These are phyloP conservation scores for Pisolithus thermaeus DNA, from an alignment of 1,284 basidiomycete genomes.

Conservation along the genomic window DNA sequence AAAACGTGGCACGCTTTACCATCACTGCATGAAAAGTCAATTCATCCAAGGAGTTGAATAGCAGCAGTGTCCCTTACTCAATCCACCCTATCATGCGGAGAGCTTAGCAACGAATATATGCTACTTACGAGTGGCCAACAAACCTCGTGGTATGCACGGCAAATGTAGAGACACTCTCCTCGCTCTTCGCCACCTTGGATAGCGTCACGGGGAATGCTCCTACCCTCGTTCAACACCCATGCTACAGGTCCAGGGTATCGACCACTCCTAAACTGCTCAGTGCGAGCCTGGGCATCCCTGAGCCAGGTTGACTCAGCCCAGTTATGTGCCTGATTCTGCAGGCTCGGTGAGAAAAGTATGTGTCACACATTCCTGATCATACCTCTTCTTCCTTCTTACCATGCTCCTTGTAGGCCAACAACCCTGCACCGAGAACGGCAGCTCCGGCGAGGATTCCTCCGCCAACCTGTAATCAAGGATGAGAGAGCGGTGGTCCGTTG, in stretches of 20 bases:
- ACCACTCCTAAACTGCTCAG: slow-evolving; percentile 45
- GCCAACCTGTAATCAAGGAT: slow-evolving; percentile 43
- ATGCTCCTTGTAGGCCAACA: slow-evolving; percentile 49
- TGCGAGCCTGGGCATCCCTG: slow-evolving; percentile 49
- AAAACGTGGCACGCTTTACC: slow-evolving; percentile 58
- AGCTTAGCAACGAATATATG: slow-evolving; percentile 8
- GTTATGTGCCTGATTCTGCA: slow-evolving; percentile 44
- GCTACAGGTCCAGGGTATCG: slow-evolving; percentile 40
- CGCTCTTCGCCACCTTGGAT: slow-evolving; percentile 53
- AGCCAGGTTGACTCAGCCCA: slow-evolving; percentile 55
- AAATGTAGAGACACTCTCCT: slow-evolving; percentile 48
- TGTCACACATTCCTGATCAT: slow-evolving; percentile 5
- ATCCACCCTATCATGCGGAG: slow-evolving; percentile 37
- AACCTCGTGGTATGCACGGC: slow-evolving; percentile 55
- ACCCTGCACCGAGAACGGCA: slow-evolving; percentile 46
- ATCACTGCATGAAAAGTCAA: slow-evolving; percentile 37
- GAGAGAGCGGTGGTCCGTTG: slow-evolving; percentile 1
- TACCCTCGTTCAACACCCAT: slow-evolving; percentile 59
- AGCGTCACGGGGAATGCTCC: slow-evolving; percentile 51
- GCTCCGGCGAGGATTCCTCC: slow-evolving; percentile 55
- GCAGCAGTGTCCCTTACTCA: slow-evolving; percentile 38
- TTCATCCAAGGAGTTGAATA: not conserved
- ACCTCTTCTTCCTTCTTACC: slow-evolving; percentile 56
- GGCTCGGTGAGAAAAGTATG: not conserved
- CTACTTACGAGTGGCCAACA: slow-evolving; percentile 13